Conservation (phyloP, 148 eudicot species). For the Rhododendron griersonianum region DNA sequence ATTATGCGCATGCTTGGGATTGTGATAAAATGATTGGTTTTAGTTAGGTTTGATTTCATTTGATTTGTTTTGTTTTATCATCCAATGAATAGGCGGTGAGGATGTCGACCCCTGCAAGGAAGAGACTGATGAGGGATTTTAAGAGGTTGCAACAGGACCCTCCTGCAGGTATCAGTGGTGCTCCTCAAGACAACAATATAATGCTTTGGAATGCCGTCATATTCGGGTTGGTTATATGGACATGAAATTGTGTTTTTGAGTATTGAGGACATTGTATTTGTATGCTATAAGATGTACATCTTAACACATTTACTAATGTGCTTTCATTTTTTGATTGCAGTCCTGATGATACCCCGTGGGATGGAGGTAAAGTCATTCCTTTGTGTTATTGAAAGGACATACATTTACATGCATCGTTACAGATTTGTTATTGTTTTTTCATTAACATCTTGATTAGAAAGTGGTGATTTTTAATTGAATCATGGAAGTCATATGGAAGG, state of each 20-base stretch:
- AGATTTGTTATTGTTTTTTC: not conserved
- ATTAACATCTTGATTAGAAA: not conserved
- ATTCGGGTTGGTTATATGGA: constrained; percentile 33
- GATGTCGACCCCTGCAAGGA: constrained; percentile 52
- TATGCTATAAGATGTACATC: not conserved
- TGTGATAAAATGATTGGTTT: not conserved
- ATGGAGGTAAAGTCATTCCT: constrained; percentile 35
- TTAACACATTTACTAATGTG: constrained; percentile 7
- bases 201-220: constrained; percentile 55
- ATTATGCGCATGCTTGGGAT: not conserved
- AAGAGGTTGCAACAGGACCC: constrained; percentile 54
- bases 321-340: constrained; percentile 29
- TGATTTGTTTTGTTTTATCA: not conserved
- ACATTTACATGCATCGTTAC: not conserved
- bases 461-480: not conserved
- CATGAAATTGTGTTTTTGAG: not conserved
- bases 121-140: constrained; percentile 51
- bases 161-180: constrained; percentile 53
- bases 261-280: not conserved
- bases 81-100: constrained; percentile 13
- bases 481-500: not conserved
- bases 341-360: constrained; percentile 58
- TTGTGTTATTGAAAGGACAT: not conserved
- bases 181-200: constrained; percentile 48
- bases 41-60: not conserved